Base-by-base conservation (phyloP, 768 basidiomycete species). In the Boletellus emodensis region DNA sequence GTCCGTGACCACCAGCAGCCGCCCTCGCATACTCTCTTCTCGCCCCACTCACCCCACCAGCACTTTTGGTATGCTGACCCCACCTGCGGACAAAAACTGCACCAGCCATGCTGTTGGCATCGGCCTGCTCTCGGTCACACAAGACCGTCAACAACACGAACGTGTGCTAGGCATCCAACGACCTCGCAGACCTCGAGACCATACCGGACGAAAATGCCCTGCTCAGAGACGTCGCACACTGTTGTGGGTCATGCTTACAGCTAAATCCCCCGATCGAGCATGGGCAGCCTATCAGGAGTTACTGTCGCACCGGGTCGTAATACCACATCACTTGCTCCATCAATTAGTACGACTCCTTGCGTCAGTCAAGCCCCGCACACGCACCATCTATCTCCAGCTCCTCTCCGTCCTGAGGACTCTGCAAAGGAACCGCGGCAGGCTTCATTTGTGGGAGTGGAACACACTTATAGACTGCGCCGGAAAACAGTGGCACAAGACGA, bases 391-490 rank as follows among this genome's bases (percentile, higher is more conserved):
- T 66, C 73, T 83, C 9, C 83, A 81, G 12, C 73, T 91, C 4
- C 72, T 88, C n/a, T 77, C 83, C n/a, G 78, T 89, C 12, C 61
- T 90, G 54, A 76, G 76, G 38, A 75, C 73, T 39, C 69, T 91
- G 36, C 79, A 76, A 50, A 68, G 67, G 18, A 72, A 70, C n/a
- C 83, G 81, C 12, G 84, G 81, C 20, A 68, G 48, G 11, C 64
- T 89, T 30, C 72, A 78, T 54, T 58, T 70, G n/a, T 81, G 81
- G 75, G 80, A 90, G 63, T 91, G 89, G 86, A 91, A 90, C 61
- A 72, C 80, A 8, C 74, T 92, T 40, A 78, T 91, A 52, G 76
- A 85, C 57, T 75, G 73, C 60, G 82, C 84, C 1, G 87, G 82
- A 14, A 78, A 76, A 52, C 85, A 86, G 3, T 81, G 77, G 71